Percentiles rank a stretch among this genome's conserved stretches.
Conservation (phyloP, 345 rosid species). For the Cochlearia excelsa region DNA sequence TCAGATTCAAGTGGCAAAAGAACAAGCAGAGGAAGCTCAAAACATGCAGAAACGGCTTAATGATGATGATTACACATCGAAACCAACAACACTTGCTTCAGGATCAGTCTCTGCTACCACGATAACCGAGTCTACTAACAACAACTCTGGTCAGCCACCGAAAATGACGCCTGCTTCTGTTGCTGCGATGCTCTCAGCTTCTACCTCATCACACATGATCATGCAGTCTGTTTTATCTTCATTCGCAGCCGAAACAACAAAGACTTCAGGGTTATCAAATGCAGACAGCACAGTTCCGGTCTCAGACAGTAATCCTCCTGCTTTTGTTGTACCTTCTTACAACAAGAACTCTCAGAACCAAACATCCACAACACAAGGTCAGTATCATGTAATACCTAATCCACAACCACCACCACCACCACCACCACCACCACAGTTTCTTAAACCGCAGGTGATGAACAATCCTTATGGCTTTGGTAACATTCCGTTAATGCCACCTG, state of each 20-base stretch:
- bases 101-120: constrained; percentile 21
- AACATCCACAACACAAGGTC: constrained; percentile 49
- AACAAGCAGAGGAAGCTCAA: constrained; percentile 67
- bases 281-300: constrained; percentile 42
- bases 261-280: constrained; percentile 54
- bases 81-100: constrained; percentile 32
- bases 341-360: constrained; percentile 53
- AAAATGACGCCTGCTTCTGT: constrained; percentile 77
- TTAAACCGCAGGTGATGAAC: constrained; percentile 55
- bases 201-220: constrained; percentile 85
- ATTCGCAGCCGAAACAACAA: constrained; percentile 91
- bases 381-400: constrained; percentile 59
- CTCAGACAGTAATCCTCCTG: constrained; percentile 42
- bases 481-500: constrained; percentile 58
- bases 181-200: constrained; percentile 98
- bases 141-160: constrained; percentile 51
- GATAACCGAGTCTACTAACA: constrained; percentile 17
- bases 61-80: constrained; percentile 49
- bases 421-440: constrained; percentile 48
- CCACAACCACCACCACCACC: constrained; percentile 50
- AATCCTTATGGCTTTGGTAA: constrained; percentile 56
- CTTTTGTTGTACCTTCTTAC: constrained; percentile 37
- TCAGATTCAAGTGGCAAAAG: constrained; percentile 84
- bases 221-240: constrained; percentile 89
- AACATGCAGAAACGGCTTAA: constrained; percentile 61